Base-by-base conservation (phyloP, 1,139 yeast species). In the Torulaspora globosa region DNA sequence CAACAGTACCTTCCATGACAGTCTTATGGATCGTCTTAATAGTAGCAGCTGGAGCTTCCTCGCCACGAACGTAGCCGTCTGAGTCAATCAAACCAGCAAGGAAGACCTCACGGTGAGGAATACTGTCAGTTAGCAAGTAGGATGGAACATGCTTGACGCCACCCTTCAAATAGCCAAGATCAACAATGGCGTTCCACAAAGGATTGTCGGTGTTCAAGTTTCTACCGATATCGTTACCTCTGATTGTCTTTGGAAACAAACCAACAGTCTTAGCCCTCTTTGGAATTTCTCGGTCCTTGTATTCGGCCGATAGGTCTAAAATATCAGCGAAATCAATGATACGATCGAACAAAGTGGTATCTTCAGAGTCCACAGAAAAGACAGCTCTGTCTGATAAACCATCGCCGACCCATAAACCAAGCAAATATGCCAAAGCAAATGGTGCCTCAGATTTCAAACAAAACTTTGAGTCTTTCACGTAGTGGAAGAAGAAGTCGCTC, bases 61-160 rank as follows among this genome's bases (percentile, higher is more conserved):
- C n/a, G n/a, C n/a, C n/a, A n/a, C n/a, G 50, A n/a, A 40, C 68
- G 30, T 42, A 34, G 41, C 73, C 73, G 41, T 55, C 51, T 12
- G 71, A 47, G 46, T 71, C 75, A 50, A 71, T 54, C 19, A 72
- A 52, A 66, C 75, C 76, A 42, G 75, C 74, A 39, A 72, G 37
- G 47, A 68, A 69, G 23, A 50, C 51, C 58, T 72, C 76, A 57
- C 76, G 67, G 40, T 68, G 63, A n/a, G 43, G 54, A 40, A 69
- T 53, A 15, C 49, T 47, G 19, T 62, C 69, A 35, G 50, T 39
- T 5, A 51, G 44, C 26, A 63, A 49, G 14, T 45, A 42, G 6
- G 33, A 8, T 36, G 68, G 67, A 28, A 64, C 51, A 32, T 33
- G 27, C 42, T 58, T 62, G 15, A 37, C 39, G n/a, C 32, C 39